Conservation (phyloP, 345 rosid species). For the Eucalyptus albens region DNA sequence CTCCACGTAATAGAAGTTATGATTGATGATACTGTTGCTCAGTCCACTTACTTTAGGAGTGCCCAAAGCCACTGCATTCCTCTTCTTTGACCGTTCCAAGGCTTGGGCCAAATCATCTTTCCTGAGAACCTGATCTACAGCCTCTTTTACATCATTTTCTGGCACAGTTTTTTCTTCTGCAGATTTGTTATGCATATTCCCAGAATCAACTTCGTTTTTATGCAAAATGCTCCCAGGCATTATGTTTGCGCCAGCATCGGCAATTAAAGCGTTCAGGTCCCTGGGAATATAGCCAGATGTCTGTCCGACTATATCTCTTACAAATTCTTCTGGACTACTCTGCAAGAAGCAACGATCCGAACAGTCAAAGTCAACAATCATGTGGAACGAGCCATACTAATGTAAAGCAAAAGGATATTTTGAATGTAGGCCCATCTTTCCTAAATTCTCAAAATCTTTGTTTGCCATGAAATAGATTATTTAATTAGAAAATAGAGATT, state of each 20-base stretch:
- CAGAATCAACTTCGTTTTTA: conserved; percentile 11
- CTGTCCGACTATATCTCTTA: conserved; percentile 79
- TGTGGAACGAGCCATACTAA: background rate
- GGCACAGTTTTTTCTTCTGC: conserved; percentile 11
- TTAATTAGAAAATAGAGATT: background rate
- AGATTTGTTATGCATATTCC: conserved; percentile 10
- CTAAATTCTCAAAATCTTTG: background rate
- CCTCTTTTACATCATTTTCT: conserved; percentile 5
- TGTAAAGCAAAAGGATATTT: background rate
- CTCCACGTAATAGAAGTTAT: background rate
- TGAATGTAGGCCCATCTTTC: background rate
- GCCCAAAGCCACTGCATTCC: conserved; percentile 91
- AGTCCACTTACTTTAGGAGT: conserved; percentile 72
- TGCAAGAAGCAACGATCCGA: conserved; percentile 25
- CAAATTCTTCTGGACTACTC: conserved; percentile 46
- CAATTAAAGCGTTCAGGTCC: conserved; percentile 75
- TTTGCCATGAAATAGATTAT: background rate
- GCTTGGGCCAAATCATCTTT: conserved; percentile 60
- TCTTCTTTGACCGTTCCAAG: conserved; percentile 80
- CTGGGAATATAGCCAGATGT: conserved; percentile 93
- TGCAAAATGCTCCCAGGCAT: conserved; percentile 22
- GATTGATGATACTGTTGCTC: background rate
- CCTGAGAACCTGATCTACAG: conserved; percentile 11
- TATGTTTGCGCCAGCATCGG: conserved; percentile 81
- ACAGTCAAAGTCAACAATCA: conserved; percentile 3